A percentile compares a stretch with the other conserved stretches of the same genome.
Evolutionary conservation across 2,329 filamentous ascomycete genomes (phyloP).

Genomic region (Basipetospora chlamydospora): DNA sequence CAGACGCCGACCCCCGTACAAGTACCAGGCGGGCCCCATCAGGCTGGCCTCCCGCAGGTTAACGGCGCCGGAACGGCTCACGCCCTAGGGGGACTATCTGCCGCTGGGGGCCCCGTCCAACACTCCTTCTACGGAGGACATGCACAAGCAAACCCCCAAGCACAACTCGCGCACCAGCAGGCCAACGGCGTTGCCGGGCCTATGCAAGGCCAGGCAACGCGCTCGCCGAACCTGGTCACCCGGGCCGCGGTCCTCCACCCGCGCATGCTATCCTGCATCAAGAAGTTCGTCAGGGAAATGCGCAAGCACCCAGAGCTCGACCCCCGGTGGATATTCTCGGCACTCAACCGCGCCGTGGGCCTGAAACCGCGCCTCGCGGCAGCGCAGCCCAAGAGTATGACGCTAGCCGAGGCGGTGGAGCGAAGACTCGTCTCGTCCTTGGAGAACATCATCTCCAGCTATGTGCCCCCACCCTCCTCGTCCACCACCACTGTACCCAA

Average conservation of each 20-base stretch:
- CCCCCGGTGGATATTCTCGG: conserved; percentile 25
- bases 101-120: background rate
- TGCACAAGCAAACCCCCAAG: background rate
- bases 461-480: background rate
- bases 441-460: background rate
- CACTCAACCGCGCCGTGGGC: conserved; percentile 34
- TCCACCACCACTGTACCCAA: background rate
- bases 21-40: background rate
- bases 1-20: background rate
- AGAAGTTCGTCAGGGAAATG: background rate
- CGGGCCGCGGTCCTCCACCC: conserved; percentile 5
- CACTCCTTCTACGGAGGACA: conserved; percentile 1
- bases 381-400: conserved; percentile 6
- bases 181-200: conserved; percentile 1
- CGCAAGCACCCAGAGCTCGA: conserved; percentile 3
- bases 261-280: background rate
- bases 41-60: background rate
- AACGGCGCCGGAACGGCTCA: background rate
- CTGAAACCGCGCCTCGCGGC: conserved; percentile 22
- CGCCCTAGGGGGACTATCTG: background rate
- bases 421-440: conserved; percentile 1
- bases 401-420: background rate
- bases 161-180: conserved; percentile 6
- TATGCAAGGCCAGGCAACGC: background rate
- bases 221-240: background rate